Evolutionary conservation across 1,139 yeast genomes (phyloP), one percentile per base, ranked within the genome.

Genomic region (Ogataea hybrid): DNA sequence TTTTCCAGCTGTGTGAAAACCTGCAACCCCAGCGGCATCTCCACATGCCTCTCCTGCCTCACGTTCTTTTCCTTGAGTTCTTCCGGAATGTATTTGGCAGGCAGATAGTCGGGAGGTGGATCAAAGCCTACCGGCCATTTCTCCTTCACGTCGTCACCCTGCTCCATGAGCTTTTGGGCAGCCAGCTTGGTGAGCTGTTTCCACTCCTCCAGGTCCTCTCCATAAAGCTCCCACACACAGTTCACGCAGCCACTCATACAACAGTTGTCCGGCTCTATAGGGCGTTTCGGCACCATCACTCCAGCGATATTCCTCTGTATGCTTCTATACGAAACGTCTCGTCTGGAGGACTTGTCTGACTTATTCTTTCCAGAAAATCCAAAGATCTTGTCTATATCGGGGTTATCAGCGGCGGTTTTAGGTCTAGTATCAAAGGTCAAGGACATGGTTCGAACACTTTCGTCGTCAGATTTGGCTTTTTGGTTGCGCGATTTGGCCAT

Each of bases 211-310:
- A 90, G 57, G 60, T 92, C 97, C 42, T 90, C 97, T 53, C 84
- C 82, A 62, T 79, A 92, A 43, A 86, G 67, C 54, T 90, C 97
- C 97, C 97, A 92, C 2, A 92, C 97, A 64, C 98, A 92, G 63
- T 90, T 87, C 30, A 88, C 80, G 62, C 98, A 92, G 2, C 98
- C 98, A 50, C 95, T 83, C 96, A 89, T 89, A 62, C 98, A 92
- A 62, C 98, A 92, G 62, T 90, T 89, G 56, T 89, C 95, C 2
- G 97, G 97, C 56, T 88, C 96, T 5, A 68, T 70, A 1, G 98
- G 98, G 56, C 73, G 75, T 14, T 76, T 78, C 2, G 96, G 96
- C 0, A 92, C 95, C 3, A 61, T 62, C 0, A 90, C 68, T 0
- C 97, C 97, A 0, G 81, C 90, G 6, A 90, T 78, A 2, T 43